Evolutionary conservation across 176 grass and related monocot genomes (phyloP).

Genomic region (Microstegium vimineum): DNA sequence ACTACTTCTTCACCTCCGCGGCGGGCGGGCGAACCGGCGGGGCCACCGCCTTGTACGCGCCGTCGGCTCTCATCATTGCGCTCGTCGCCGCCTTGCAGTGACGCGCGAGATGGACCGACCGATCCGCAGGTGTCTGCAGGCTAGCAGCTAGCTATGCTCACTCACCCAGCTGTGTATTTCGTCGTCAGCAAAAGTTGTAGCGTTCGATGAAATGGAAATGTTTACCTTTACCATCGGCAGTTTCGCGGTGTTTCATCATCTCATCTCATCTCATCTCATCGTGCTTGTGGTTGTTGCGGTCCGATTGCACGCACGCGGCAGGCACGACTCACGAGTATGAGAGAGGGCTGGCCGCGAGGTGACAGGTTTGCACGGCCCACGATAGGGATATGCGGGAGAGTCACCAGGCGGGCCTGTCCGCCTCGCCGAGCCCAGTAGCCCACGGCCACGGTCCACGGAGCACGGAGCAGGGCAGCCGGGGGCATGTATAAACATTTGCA

Average conservation of each 20-base stretch:
- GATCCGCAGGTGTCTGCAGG: not conserved
- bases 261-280: no score
- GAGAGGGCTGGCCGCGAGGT: no score
- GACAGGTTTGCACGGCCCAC: no score
- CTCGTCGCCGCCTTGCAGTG: not conserved
- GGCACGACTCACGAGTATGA: no score
- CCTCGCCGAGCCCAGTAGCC: no score
- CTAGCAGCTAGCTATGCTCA: not conserved
- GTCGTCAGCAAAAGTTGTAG: not conserved
- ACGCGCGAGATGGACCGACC: not conserved
- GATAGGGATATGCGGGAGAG: no score
- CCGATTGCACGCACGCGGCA: no score
- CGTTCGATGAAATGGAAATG: not conserved
- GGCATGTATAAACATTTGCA: no score
- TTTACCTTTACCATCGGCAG: not conserved
- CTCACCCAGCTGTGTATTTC: not conserved
- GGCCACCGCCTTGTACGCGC: not conserved
- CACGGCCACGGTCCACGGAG: no score
- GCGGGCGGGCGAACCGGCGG: not conserved
- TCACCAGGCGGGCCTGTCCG: no score
- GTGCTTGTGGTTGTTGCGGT: no score
- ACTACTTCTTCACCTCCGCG: constrained; percentile 53
- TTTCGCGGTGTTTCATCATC: not conserved
- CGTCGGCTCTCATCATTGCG: not conserved
- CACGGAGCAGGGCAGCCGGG: no score